phyloP scores from a whole-genome alignment of 2,329 filamentous ascomycete species.

The Ophiocordyceps camponoti-floridani region DNA sequence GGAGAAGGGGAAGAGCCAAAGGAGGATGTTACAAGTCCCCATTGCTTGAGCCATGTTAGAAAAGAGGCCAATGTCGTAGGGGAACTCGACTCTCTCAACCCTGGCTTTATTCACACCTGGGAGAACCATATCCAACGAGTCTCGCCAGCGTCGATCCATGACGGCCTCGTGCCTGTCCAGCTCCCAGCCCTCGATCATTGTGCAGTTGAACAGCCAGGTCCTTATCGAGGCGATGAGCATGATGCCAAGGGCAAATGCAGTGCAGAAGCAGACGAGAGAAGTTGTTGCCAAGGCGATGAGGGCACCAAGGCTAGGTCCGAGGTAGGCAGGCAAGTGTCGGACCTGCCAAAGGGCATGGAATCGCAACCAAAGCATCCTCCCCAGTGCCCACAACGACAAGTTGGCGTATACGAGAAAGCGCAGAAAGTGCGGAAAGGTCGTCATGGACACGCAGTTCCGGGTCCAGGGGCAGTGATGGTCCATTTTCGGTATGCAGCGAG shows the following conservation, averaged over 20 bases:
- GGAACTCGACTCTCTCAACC: conserved; percentile 54
- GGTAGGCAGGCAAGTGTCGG: conserved; percentile 53
- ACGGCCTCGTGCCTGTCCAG: conserved; percentile 43
- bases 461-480: conserved; percentile 84
- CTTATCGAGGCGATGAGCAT: conserved; percentile 45
- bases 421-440: conserved; percentile 66
- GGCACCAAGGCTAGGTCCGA: conserved; percentile 45
- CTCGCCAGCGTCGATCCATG: conserved; percentile 26
- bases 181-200: conserved; percentile 71
- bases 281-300: conserved; percentile 45
- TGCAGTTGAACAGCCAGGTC: conserved; percentile 49
- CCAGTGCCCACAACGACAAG: conserved; percentile 42
- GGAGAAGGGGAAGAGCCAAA: conserved; percentile 55
- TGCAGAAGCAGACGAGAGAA: conserved; percentile 35
- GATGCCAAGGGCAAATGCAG: conserved; percentile 43
- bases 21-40: conserved; percentile 45
- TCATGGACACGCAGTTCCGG: conserved; percentile 64
- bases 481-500: conserved; percentile 62
- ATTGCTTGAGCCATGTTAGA: conserved; percentile 59
- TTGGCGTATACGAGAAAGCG: conserved; percentile 61
- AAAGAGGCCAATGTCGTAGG: conserved; percentile 65
- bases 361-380: conserved; percentile 41
- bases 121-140: conserved; percentile 23
- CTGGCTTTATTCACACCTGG: conserved; percentile 22
- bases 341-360: conserved; percentile 42